Percentiles rank a stretch among this genome's conserved stretches.
These are phyloP conservation scores for Fagus crenata DNA, from an alignment of 306 rosid genomes.

Conservation along the genomic window DNA sequence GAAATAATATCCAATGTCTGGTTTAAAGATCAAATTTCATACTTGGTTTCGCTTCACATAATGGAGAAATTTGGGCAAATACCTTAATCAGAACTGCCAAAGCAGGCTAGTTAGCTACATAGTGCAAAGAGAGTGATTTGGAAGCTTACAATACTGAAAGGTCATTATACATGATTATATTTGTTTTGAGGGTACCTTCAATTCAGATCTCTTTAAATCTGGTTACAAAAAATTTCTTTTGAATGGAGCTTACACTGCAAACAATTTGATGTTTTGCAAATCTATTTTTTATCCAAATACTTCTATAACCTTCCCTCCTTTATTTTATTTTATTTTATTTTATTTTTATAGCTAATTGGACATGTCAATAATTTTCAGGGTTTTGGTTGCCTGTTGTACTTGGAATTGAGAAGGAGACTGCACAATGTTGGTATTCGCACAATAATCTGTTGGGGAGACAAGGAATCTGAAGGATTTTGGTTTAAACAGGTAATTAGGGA, in stretches of 20 bases:
- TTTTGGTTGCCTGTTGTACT: conserved; percentile 59
- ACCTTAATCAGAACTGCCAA: not conserved
- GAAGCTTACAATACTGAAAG: conserved; percentile 8
- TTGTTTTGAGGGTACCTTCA: conserved; percentile 17
- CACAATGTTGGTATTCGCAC: conserved; percentile 71
- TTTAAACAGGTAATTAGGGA: conserved; percentile 63
- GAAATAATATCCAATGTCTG: not conserved
- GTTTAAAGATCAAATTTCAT: conserved; percentile 11
- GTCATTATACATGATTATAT: conserved; percentile 3
- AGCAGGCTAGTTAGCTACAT: not conserved
- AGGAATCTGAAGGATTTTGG: conserved; percentile 94
- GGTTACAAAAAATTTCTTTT: not conserved
- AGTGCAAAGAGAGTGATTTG: not conserved
- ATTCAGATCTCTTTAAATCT: not conserved
- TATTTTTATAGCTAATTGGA: conserved; percentile 24
- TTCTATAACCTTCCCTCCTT: not conserved
- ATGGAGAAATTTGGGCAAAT: conserved; percentile 10
- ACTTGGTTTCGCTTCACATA: conserved; percentile 11
- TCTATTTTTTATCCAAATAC: conserved; percentile 17
- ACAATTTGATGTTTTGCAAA: not conserved
- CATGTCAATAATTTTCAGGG: conserved; percentile 53
- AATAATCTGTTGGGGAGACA: conserved; percentile 92
- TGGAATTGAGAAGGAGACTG: conserved; percentile 71
- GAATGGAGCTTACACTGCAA: not conserved
- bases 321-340: not conserved